Percentiles rank a stretch among this genome's conserved stretches.
phyloP scores from a whole-genome alignment of 805 yeast genomes.

The Zygosaccharomyces pseudorouxii region DNA sequence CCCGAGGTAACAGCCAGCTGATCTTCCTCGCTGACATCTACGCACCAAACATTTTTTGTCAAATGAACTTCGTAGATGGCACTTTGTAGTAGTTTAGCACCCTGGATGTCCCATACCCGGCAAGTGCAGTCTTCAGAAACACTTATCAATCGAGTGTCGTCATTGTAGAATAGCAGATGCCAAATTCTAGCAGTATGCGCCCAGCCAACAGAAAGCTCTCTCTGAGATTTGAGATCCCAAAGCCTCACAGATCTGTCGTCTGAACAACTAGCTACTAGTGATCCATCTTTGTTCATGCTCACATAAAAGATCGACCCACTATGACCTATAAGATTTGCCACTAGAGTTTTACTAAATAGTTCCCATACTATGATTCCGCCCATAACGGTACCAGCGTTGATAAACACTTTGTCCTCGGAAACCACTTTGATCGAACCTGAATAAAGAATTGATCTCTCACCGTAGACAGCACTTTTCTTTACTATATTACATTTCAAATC shows the following conservation, averaged over 20 bases:
- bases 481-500: conserved; percentile 25
- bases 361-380: conserved; percentile 84
- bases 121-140: conserved; percentile 85
- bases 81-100: conserved; percentile 25
- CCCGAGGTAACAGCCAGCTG: conserved; percentile 78
- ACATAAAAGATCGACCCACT: conserved; percentile 91
- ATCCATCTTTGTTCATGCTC: conserved; percentile 51
- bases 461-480: conserved; percentile 39
- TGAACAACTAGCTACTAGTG: conserved; percentile 71
- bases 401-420: conserved; percentile 40
- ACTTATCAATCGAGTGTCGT: conserved; percentile 46
- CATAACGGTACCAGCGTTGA: conserved; percentile 93
- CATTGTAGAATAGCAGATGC: conserved; percentile 58
- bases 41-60: conserved; percentile 87
- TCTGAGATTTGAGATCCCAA: conserved; percentile 59
- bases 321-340: conserved; percentile 64
- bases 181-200: conserved; percentile 96
- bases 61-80: conserved; percentile 62
- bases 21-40: conserved; percentile 46
- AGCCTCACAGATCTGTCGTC: conserved; percentile 87
- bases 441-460: conserved; percentile 78
- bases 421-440: conserved; percentile 69
- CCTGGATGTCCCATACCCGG: conserved; percentile 61
- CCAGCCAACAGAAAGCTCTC: conserved; percentile 77
- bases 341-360: conserved; percentile 38